phyloP scores from a whole-genome alignment of 1,139 yeast species.

The Kodamaea alishanica region DNA sequence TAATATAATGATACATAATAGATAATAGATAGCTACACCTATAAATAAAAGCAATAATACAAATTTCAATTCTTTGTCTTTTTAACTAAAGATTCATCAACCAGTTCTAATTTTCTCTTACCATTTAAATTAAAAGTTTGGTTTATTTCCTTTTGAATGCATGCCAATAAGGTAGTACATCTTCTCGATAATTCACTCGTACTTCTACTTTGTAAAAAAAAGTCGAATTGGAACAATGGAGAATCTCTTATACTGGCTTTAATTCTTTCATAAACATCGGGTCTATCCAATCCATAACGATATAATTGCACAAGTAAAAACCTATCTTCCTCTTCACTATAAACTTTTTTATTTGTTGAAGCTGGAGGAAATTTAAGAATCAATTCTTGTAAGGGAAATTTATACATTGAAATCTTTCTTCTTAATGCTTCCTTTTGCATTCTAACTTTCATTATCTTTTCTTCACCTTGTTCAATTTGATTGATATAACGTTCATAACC shows the following conservation, averaged over 20 bases:
- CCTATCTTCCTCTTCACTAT: conserved; percentile 72
- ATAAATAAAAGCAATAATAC: background rate
- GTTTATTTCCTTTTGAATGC: conserved; percentile 58
- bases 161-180: conserved; percentile 60
- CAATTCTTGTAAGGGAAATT: conserved; percentile 63
- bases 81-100: conserved; percentile 3
- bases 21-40: too few species aligned
- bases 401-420: conserved; percentile 57
- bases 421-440: conserved; percentile 66
- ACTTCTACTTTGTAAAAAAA: conserved; percentile 66
- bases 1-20: background rate
- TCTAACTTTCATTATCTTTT: conserved; percentile 53
- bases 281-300: conserved; percentile 62
- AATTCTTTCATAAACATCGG: conserved; percentile 61
- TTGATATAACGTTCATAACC: conserved; percentile 66
- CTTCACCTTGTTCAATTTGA: conserved; percentile 76
- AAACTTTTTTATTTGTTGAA: conserved; percentile 52
- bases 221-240: conserved; percentile 65
- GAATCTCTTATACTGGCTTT: conserved; percentile 58
- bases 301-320: conserved; percentile 63
- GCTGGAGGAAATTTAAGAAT: conserved; percentile 60
- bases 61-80: conserved; percentile 8
- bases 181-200: conserved; percentile 64
- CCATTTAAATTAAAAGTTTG: conserved; percentile 11
- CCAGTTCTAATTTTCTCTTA: conserved; percentile 16